Evolutionary conservation across 345 rosid species (phyloP), one percentile per base, ranked within the genome.

Genomic region (Eucalyptus cloeziana): DNA sequence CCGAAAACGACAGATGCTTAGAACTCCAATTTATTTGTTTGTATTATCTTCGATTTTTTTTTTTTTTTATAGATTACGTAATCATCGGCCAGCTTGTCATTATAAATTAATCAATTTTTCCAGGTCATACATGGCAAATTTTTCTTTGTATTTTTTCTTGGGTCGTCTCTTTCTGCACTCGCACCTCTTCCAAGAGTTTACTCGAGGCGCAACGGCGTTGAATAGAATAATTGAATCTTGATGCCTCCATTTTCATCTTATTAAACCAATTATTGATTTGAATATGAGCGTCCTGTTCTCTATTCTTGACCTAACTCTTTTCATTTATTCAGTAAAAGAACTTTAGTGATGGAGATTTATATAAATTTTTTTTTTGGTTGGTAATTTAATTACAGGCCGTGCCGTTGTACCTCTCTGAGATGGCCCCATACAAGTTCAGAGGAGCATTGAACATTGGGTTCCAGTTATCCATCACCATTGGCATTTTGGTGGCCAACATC

Each of bases 361-460:
- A 50, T 51, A 10, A 17, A 52, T 10, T 47, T 47, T 86, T 52
- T 4, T 22, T 56, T 24, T 24, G 13, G 67, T 54, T 80, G 81
- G 43, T 87, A 25, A 52, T 8, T 52, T 52, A 87, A 64, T 88
- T 91, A 89, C 99, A 98, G 99, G 89, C 99, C 13, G 99, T 97
- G 91, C 99, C 99, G 76, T 96, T 98, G 7, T 98, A 98, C 92
- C 94, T 98, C 27, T 98, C 99, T 1, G 99, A 98, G 92, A 96
- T 96, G 99, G 98, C 99, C 37, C 99, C 99, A 4, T 97, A 98
- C 97, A 96, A 86, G 91, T 98, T 87, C 93, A 96, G 99, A 92
- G 99, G 99, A 88, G 94, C 98, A 12, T 88, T 98, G 60, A 98
- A 98, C 95, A 96, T 96, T 8, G 99, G 99, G 13, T 98, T 98